phyloP scores from a whole-genome alignment of 768 basidiomycete genomes.

The Terana coerulea region DNA sequence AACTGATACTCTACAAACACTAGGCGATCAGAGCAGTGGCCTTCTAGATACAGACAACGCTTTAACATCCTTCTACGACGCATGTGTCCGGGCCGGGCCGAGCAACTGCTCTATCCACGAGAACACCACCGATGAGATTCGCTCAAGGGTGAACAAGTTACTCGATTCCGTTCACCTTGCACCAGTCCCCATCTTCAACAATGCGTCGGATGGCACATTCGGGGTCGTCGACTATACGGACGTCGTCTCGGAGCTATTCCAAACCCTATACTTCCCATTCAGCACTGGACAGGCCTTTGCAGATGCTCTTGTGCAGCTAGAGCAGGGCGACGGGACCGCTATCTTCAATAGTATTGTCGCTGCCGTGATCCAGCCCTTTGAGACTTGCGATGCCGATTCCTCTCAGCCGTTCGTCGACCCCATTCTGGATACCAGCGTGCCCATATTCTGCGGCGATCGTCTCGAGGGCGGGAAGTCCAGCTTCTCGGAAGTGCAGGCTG shows the following conservation, averaged over 20 bases:
- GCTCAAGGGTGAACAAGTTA: slow-evolving; percentile 11
- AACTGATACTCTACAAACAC: background rate
- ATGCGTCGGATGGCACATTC: background rate
- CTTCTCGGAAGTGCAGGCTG: background rate
- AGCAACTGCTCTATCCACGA: slow-evolving; percentile 22
- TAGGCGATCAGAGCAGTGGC: background rate
- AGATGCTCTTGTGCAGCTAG: slow-evolving; percentile 1
- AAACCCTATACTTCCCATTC: background rate
- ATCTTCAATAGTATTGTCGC: background rate
- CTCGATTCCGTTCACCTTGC: background rate
- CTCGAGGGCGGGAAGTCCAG: background rate
- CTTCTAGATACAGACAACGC: slow-evolving; percentile 17
- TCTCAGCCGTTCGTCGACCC: too few species aligned
- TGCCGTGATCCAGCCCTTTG: background rate
- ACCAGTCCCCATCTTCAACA: background rate
- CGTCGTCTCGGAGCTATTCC: slow-evolving; percentile 3
- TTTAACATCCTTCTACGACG: slow-evolving; percentile 18
- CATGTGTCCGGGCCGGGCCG: slow-evolving; percentile 16
- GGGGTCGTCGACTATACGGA: slow-evolving; percentile 9
- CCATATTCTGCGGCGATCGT: background rate
- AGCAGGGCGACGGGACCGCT: slow-evolving; percentile 1
- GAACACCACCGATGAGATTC: slow-evolving; percentile 14
- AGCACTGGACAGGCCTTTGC: background rate
- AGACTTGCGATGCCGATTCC: background rate
- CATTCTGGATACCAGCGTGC: too few species aligned